phyloP scores from a whole-genome alignment of 2,329 filamentous ascomycete species.

The Fusarium sp. region DNA sequence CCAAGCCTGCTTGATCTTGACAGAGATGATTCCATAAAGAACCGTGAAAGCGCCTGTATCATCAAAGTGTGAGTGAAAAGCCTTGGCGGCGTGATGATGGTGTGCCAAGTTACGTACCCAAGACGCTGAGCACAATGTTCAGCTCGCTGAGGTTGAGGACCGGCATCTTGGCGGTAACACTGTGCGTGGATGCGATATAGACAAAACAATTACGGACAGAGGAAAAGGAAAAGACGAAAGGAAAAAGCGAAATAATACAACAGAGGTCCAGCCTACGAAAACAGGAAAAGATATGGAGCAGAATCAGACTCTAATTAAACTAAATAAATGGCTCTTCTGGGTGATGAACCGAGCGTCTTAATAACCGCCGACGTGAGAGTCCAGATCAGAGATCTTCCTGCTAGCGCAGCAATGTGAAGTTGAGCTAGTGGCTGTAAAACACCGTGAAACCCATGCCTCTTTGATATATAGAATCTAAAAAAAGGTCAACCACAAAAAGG shows the following conservation, averaged over 20 bases:
- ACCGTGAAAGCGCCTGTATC: conserved; percentile 60
- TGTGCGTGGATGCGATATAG: neutral
- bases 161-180: conserved; percentile 20
- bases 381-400: neutral
- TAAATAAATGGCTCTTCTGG: neutral
- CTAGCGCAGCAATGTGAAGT: neutral
- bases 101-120: conserved; percentile 63
- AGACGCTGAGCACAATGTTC: conserved; percentile 61
- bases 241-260: neutral
- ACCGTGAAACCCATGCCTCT: neutral
- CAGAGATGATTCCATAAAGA: conserved; percentile 62
- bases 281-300: conserved; percentile 1
- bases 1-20: conserved; percentile 66
- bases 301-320: neutral
- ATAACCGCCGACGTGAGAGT: neutral
- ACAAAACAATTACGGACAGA: neutral
- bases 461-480: neutral
- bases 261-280: conserved; percentile 14
- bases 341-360: neutral
- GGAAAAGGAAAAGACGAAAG: neutral
- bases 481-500: neutral
- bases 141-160: conserved; percentile 62
- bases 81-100: conserved; percentile 49
- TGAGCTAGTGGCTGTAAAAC: conserved; percentile 1
- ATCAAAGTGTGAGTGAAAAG: conserved; percentile 58